phyloP scores from a whole-genome alignment of 2,329 filamentous ascomycete genomes.

The Macroventuria anomochaeta region DNA sequence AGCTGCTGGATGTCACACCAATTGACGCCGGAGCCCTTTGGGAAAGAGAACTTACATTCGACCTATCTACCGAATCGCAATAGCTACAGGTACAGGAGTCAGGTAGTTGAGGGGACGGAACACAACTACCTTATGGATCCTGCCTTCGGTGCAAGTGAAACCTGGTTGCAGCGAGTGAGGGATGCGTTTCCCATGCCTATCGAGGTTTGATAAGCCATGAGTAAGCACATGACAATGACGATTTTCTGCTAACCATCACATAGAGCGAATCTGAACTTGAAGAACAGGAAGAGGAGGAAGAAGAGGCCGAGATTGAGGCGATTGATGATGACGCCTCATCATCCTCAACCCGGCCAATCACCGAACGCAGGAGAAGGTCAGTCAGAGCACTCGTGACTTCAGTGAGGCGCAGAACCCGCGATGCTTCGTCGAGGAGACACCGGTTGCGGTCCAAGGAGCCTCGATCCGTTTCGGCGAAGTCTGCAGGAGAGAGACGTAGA shows the following conservation, averaged over 20 bases:
- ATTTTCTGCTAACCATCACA: background rate
- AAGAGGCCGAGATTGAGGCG: background rate
- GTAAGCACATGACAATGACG: background rate
- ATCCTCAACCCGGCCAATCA: background rate
- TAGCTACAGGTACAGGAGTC: slow-evolving; percentile 27
- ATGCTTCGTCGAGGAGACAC: background rate
- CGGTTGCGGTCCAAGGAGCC: background rate
- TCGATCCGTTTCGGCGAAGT: background rate
- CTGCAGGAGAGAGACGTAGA: background rate
- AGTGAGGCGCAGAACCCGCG: background rate
- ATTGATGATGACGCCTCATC: background rate
- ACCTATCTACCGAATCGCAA: background rate
- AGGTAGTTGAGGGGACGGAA: slow-evolving; percentile 29
- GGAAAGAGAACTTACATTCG: background rate
- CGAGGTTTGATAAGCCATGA: background rate
- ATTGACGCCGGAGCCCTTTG: background rate
- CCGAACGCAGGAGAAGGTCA: slow-evolving; percentile 1
- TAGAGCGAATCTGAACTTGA: slow-evolving; percentile 1
- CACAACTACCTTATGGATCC: slow-evolving; percentile 40
- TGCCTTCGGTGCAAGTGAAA: slow-evolving; percentile 30
- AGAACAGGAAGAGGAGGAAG: background rate
- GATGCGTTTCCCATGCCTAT: slow-evolving; percentile 19
- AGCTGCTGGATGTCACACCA: slow-evolving; percentile 27
- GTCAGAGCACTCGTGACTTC: slow-evolving; percentile 1
- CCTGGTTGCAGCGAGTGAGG: slow-evolving; percentile 37